phyloP scores from a whole-genome alignment of 768 basidiomycete genomes.

The Hericium alpestre region DNA sequence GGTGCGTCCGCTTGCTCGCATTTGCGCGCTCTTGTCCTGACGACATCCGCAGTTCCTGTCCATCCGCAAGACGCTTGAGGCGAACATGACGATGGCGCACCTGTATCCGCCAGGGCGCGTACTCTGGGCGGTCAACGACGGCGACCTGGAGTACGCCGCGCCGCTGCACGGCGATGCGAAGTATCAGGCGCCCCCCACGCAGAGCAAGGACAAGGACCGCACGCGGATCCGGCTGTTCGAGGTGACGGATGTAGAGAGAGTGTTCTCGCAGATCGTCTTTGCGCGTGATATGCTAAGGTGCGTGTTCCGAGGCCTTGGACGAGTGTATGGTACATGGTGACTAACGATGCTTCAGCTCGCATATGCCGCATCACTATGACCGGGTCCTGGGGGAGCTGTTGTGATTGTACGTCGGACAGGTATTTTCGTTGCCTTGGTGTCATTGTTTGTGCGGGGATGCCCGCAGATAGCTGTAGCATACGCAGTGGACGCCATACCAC shows the following conservation, averaged over 20 bases:
- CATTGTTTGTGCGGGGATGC: too few species aligned
- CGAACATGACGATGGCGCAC: constrained; percentile 64
- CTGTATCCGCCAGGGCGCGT: constrained; percentile 72
- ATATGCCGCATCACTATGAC: constrained; percentile 77
- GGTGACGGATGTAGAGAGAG: constrained; percentile 63
- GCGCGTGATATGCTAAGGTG: constrained; percentile 75
- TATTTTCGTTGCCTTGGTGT: not conserved
- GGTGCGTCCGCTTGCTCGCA: not conserved
- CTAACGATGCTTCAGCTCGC: constrained; percentile 36
- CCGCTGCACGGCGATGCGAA: constrained; percentile 16
- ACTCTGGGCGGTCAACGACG: constrained; percentile 69
- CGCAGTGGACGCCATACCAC: not conserved
- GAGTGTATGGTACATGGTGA: not conserved
- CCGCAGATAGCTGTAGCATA: not conserved
- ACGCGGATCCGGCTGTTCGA: constrained; percentile 65
- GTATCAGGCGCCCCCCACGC: constrained; percentile 1
- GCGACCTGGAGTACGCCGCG: constrained; percentile 54
- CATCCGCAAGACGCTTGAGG: constrained; percentile 74
- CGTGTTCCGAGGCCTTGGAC: constrained; percentile 13
- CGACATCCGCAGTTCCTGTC: constrained; percentile 54
- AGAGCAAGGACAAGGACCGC: constrained; percentile 18
- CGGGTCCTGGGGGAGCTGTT: constrained; percentile 55
- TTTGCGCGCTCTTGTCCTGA: not conserved
- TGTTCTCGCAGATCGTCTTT: constrained; percentile 75
- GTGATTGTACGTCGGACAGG: not conserved